These are phyloP conservation scores for Taphrina wiesneri DNA, from an alignment of 1,139 yeast genomes.

Conservation along the genomic window DNA sequence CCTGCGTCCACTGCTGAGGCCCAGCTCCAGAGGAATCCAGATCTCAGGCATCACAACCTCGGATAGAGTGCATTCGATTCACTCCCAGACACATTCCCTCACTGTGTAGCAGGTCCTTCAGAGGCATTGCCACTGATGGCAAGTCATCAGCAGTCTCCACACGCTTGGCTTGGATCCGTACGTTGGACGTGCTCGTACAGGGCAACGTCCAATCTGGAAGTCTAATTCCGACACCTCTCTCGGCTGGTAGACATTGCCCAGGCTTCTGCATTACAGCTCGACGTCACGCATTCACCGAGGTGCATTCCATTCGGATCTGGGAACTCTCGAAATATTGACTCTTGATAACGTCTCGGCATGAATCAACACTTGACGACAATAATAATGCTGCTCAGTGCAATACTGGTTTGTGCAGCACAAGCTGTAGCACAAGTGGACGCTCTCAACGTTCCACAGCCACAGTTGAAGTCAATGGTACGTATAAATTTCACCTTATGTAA, in stretches of 20 bases:
- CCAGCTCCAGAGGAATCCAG: background rate
- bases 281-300: background rate
- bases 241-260: background rate
- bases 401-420: constrained; percentile 1
- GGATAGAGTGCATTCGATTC: background rate
- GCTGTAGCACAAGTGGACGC: constrained; percentile 2
- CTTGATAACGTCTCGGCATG: background rate
- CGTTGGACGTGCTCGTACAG: background rate
- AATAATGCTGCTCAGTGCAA: background rate
- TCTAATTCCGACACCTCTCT: background rate
- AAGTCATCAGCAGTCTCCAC: background rate
- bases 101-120: background rate
- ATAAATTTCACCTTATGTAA: background rate
- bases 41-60: background rate
- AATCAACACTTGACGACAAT: background rate
- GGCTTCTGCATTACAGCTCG: background rate
- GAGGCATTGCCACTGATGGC: background rate
- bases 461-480: constrained; percentile 4
- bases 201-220: background rate
- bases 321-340: background rate
- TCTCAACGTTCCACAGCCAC: background rate
- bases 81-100: background rate
- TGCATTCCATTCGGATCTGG: background rate
- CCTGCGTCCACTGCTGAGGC: background rate
- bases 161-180: background rate